Conservation (phyloP, 108 stramenopile species). For the Nitzschia palea region DNA sequence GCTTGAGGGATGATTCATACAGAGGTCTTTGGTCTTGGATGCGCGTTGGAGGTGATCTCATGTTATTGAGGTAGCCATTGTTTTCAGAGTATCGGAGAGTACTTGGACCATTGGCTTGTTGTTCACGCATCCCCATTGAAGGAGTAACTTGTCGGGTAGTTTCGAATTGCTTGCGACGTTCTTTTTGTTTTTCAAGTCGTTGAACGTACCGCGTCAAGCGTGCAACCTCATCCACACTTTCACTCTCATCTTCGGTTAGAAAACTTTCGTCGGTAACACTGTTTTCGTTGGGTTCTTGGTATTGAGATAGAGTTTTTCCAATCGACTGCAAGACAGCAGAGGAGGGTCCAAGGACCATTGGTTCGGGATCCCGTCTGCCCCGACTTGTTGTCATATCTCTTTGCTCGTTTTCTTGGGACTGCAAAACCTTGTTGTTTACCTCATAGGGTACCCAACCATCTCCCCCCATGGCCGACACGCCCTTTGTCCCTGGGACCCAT, state of each 20-base stretch:
- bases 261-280: background rate
- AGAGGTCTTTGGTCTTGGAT: background rate
- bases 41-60: background rate
- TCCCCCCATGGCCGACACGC: no score
- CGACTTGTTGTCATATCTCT: conserved; percentile 10
- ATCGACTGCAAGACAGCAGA: conserved; percentile 12
- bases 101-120: background rate
- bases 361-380: conserved; percentile 4
- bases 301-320: conserved; percentile 8
- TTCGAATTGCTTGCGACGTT: conserved; percentile 10
- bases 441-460: conserved; percentile 25
- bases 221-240: conserved; percentile 32
- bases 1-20: background rate
- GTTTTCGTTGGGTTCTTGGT: background rate
- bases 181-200: conserved; percentile 38
- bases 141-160: no score
- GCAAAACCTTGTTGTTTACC: no score
- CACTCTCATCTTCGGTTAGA: background rate
- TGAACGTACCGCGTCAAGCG: conserved; percentile 35
- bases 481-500: no score
- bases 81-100: background rate
- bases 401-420: conserved; percentile 28
- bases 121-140: no score
- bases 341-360: background rate
- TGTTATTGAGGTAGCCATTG: conserved; percentile 3